phyloP scores from a whole-genome alignment of 2,329 filamentous ascomycete genomes.

The Aureobasidium mangrovei region DNA sequence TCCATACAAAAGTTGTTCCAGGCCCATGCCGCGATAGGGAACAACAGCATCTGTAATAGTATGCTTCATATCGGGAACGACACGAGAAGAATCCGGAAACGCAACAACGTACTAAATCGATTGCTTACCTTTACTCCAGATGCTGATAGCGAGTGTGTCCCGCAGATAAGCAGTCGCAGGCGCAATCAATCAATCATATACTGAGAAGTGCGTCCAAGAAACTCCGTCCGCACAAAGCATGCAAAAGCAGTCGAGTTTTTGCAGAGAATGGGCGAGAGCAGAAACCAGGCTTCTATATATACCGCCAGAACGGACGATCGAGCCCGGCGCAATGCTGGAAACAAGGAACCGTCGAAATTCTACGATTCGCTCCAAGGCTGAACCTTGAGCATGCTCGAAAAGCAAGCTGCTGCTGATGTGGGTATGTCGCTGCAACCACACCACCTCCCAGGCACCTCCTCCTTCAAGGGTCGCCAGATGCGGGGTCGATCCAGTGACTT shows the following conservation, averaged over 20 bases:
- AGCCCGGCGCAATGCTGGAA: background rate
- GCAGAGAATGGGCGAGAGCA: too few relatives aligned
- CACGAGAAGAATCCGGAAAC: background rate
- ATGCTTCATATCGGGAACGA: slow-evolving; percentile 1
- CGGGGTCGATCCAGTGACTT: slow-evolving; percentile 8
- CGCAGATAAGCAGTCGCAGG: background rate
- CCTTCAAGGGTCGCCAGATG: background rate
- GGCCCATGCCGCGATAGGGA: background rate
- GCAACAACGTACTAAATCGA: background rate
- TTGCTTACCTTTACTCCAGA: slow-evolving; percentile 4
- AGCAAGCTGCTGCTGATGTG: too few relatives aligned
- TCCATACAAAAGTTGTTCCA: background rate
- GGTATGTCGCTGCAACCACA: too few relatives aligned
- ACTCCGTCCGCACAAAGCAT: too few relatives aligned
- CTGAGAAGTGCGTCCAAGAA: background rate
- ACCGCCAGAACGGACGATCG: background rate
- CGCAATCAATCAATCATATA: background rate
- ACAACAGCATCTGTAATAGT: background rate
- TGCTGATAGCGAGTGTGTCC: background rate
- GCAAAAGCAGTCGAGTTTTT: too few relatives aligned
- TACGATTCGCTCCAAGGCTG: slow-evolving; percentile 1
- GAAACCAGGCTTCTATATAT: background rate
- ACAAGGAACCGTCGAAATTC: background rate
- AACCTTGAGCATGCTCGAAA: background rate
- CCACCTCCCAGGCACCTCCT: background rate